phyloP scores from a whole-genome alignment of 2,329 filamentous ascomycete genomes.

The Teratosphaeriaceae sp. region DNA sequence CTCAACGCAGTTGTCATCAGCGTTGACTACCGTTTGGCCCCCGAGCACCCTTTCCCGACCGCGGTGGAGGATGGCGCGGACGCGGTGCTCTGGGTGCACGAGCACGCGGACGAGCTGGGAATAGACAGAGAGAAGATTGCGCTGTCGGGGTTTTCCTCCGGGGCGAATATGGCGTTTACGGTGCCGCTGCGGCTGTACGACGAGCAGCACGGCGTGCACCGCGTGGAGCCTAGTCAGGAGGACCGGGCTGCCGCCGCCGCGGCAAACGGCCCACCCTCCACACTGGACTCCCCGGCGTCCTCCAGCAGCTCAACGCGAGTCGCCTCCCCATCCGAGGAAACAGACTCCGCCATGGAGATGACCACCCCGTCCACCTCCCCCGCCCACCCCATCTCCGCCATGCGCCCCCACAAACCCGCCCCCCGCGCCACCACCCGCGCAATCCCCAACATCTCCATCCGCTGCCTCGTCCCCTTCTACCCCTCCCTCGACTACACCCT shows the following conservation, averaged over 20 bases:
- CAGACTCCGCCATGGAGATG: constrained; percentile 8
- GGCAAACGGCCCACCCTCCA: constrained; percentile 3
- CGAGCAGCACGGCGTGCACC: constrained; percentile 31
- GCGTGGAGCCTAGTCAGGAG: constrained; percentile 15
- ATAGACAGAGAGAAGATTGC: constrained; percentile 53
- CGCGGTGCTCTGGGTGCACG: constrained; percentile 52
- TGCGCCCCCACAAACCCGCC: background rate
- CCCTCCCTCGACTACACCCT: constrained; percentile 57
- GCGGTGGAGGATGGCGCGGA: constrained; percentile 59
- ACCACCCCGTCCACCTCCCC: constrained; percentile 9
- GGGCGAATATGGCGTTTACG: constrained; percentile 56
- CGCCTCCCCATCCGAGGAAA: no score
- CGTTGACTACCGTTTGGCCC: constrained; percentile 56
- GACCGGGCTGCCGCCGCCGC: constrained; percentile 13
- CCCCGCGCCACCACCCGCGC: constrained; percentile 5
- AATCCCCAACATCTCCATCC: constrained; percentile 38
- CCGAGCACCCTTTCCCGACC: constrained; percentile 56
- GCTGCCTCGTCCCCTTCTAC: constrained; percentile 56
- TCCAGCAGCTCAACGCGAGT: constrained; percentile 15
- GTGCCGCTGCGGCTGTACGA: constrained; percentile 53
- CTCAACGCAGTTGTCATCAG: constrained; percentile 53
- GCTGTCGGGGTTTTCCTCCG: constrained; percentile 56
- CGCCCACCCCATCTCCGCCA: constrained; percentile 6
- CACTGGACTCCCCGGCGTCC: constrained; percentile 3
- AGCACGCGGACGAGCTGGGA: constrained; percentile 49